These are phyloP conservation scores for Kondoa malvinella DNA, from an alignment of 768 basidiomycete genomes.

Conservation along the genomic window DNA sequence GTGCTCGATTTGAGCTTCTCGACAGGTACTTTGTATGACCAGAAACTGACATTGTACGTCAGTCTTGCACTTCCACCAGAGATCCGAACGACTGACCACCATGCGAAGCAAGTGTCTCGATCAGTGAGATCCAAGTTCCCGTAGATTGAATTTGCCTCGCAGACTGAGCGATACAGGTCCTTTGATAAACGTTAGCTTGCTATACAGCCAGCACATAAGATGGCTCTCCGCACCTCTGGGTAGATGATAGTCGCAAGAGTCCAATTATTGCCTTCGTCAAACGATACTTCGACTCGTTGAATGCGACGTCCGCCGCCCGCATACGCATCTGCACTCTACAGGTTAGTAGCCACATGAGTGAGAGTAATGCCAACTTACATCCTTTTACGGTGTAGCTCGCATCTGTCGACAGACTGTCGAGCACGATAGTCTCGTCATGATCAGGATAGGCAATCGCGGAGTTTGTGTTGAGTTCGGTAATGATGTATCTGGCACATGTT, in stretches of 20 bases:
- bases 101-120: conserved; percentile 35
- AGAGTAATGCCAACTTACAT: conserved; percentile 7
- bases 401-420: not conserved
- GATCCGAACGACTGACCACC: too few relatives aligned
- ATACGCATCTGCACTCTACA: conserved; percentile 39
- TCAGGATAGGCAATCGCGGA: conserved; percentile 43
- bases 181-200: too few relatives aligned
- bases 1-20: conserved; percentile 31
- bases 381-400: conserved; percentile 21
- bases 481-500: conserved; percentile 30
- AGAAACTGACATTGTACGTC: conserved; percentile 34
- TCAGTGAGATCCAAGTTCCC: conserved; percentile 40
- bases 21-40: conserved; percentile 36
- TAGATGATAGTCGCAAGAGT: conserved; percentile 36
- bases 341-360: not conserved
- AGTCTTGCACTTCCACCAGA: conserved; percentile 32
- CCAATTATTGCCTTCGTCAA: conserved; percentile 44
- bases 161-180: conserved; percentile 37
- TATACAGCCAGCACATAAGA: too few relatives aligned
- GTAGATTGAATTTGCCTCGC: conserved; percentile 34
- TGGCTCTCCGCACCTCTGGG: too few relatives aligned
- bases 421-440: conserved; percentile 39
- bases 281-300: conserved; percentile 43
- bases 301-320: conserved; percentile 46
- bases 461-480: conserved; percentile 47